These are phyloP conservation scores for Solanum neorickii DNA, from an alignment of 257 asterid genomes.

Conservation along the genomic window DNA sequence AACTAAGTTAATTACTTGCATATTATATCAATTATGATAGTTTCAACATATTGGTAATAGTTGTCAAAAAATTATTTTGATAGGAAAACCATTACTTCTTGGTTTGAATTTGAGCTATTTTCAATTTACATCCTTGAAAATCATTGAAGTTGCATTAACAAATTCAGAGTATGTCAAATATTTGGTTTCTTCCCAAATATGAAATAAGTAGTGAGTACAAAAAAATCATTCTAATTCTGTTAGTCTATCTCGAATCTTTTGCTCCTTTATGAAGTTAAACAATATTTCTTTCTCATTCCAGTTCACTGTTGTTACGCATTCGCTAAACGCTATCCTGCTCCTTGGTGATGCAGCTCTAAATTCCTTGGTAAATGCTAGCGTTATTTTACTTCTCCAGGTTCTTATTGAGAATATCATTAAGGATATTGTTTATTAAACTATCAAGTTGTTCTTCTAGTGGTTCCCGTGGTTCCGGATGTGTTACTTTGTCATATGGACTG, in stretches of 20 bases:
- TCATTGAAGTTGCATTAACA: neutral
- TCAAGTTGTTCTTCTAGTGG: constrained; percentile 32
- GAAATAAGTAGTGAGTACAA: neutral
- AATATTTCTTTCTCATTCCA: constrained; percentile 5
- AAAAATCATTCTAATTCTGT: neutral
- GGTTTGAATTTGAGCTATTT: neutral
- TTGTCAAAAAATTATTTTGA: neutral
- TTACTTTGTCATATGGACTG: constrained; percentile 68
- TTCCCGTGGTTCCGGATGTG: constrained; percentile 77
- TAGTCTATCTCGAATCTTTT: neutral
- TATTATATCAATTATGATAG: neutral
- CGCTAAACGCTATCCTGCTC: constrained; percentile 58
- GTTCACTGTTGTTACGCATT: constrained; percentile 83
- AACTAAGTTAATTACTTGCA: neutral
- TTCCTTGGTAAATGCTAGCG: constrained; percentile 51
- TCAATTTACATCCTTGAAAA: neutral
- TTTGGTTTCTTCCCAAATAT: neutral
- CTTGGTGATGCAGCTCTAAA: constrained; percentile 76
- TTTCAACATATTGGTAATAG: neutral
- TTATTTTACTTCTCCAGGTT: neutral
- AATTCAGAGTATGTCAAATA: neutral
- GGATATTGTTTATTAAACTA: neutral
- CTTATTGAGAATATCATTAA: neutral
- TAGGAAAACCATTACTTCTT: neutral
- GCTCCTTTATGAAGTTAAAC: neutral